A percentile compares a stretch with the other conserved stretches of the same genome.
Evolutionary conservation across 495 filamentous ascomycete genomes (phyloP).

Genomic region (Trichocladium uniseriatum): DNA sequence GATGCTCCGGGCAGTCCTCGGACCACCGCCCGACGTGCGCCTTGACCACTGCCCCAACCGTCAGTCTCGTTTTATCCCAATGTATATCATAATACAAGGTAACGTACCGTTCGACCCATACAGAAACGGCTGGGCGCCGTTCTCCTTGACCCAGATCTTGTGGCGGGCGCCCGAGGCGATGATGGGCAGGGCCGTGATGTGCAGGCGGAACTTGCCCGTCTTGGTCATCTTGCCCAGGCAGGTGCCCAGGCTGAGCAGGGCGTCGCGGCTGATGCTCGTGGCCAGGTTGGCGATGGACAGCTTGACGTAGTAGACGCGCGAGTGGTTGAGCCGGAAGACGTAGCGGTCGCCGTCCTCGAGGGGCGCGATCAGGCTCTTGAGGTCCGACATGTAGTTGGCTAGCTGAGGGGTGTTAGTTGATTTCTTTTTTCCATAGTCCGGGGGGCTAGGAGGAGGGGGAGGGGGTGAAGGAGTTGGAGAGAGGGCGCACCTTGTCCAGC

Average conservation of each 20-base stretch:
- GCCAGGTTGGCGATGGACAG: slow-evolving; percentile 86
- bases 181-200: slow-evolving; percentile 76
- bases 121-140: slow-evolving; percentile 90
- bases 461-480: not conserved
- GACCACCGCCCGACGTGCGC: slow-evolving; percentile 84
- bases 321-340: slow-evolving; percentile 75
- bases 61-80: too few species aligned
- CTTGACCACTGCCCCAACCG: slow-evolving; percentile 52
- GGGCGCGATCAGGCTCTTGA: slow-evolving; percentile 71
- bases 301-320: slow-evolving; percentile 72
- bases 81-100: not conserved
- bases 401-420: slow-evolving; percentile 11
- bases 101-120: slow-evolving; percentile 47
- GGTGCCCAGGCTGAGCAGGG: slow-evolving; percentile 74
- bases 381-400: slow-evolving; percentile 30
- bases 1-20: slow-evolving; percentile 77
- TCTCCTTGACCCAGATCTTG: slow-evolving; percentile 90
- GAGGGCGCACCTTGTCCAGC: slow-evolving; percentile 52
- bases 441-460: not conserved
- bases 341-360: slow-evolving; percentile 61
- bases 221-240: slow-evolving; percentile 86
- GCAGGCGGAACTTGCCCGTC: slow-evolving; percentile 77
- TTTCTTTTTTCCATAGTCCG: not conserved
- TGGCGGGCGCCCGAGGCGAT: slow-evolving; percentile 82
- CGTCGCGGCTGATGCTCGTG: slow-evolving; percentile 66